Evolutionary conservation across 2,329 filamentous ascomycete genomes (phyloP).

Genomic region (Coniochaeta ligniaria): DNA sequence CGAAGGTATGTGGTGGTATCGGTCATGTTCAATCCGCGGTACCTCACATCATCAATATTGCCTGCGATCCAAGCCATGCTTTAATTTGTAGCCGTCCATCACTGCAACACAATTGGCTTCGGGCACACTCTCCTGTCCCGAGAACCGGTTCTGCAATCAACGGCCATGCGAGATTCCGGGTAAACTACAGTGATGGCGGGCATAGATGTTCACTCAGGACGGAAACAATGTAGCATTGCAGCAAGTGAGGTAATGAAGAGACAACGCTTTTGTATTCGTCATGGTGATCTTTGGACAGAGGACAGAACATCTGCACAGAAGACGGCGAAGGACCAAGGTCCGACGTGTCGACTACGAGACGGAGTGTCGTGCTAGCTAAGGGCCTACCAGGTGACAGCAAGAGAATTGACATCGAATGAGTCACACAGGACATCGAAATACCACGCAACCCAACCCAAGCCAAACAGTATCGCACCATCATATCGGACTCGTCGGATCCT

Average conservation of each 20-base stretch:
- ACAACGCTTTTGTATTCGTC: neutral
- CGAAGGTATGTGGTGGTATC: neutral
- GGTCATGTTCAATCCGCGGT: neutral
- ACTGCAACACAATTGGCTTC: neutral
- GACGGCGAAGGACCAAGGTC: neutral
- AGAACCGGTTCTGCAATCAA: neutral
- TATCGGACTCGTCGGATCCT: constrained; percentile 45
- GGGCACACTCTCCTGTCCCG: neutral
- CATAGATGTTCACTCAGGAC: neutral
- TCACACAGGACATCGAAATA: no score
- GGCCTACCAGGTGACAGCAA: neutral
- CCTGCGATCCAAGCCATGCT: no score
- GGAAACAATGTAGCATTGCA: neutral
- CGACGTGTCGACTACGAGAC: neutral
- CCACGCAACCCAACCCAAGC: neutral
- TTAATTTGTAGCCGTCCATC: neutral
- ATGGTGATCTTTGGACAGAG: neutral
- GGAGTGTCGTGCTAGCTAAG: neutral
- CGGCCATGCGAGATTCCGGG: neutral
- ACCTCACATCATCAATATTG: neutral
- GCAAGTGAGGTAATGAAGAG: neutral
- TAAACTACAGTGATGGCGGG: neutral
- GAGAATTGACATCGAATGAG: neutral
- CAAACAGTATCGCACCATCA: constrained; percentile 6
- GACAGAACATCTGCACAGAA: neutral